Evolutionary conservation across 2,329 filamentous ascomycete genomes (phyloP).

Genomic region (Aspergillus quadricinctus): DNA sequence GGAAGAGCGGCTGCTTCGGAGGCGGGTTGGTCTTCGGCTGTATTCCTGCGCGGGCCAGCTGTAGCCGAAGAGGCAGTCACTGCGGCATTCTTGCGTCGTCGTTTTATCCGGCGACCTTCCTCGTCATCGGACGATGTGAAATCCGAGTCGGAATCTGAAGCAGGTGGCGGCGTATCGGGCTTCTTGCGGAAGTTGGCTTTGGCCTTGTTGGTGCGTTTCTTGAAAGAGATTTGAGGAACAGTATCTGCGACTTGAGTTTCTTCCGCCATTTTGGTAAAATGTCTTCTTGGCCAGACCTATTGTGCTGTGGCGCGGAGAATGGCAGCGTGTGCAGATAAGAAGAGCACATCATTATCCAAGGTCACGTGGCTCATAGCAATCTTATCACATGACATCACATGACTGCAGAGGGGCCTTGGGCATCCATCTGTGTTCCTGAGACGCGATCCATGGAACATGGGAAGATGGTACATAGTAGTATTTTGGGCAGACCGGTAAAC

Average conservation of each 20-base stretch:
- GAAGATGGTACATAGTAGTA: not conserved
- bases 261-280: constrained; percentile 25
- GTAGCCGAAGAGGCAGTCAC: constrained; percentile 59
- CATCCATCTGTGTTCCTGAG: not conserved
- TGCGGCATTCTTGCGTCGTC: constrained; percentile 65
- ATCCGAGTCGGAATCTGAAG: constrained; percentile 52
- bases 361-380: not conserved
- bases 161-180: constrained; percentile 70
- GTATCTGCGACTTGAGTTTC: constrained; percentile 17
- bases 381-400: not conserved
- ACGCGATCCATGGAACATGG: not conserved
- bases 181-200: constrained; percentile 78
- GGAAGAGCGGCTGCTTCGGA: constrained; percentile 58
- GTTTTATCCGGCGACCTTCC: constrained; percentile 71
- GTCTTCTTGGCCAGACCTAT: not conserved
- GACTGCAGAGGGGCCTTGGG: not conserved
- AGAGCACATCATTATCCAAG: not conserved
- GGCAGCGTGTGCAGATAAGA: not conserved
- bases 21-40: constrained; percentile 49
- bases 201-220: constrained; percentile 73
- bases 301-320: not conserved
- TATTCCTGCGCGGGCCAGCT: constrained; percentile 36
- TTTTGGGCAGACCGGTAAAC: not conserved
- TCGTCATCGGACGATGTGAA: constrained; percentile 74
- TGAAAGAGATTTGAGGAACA: constrained; percentile 57